phyloP scores from a whole-genome alignment of 768 basidiomycete species.

The Macrolepiota fuliginosa region DNA sequence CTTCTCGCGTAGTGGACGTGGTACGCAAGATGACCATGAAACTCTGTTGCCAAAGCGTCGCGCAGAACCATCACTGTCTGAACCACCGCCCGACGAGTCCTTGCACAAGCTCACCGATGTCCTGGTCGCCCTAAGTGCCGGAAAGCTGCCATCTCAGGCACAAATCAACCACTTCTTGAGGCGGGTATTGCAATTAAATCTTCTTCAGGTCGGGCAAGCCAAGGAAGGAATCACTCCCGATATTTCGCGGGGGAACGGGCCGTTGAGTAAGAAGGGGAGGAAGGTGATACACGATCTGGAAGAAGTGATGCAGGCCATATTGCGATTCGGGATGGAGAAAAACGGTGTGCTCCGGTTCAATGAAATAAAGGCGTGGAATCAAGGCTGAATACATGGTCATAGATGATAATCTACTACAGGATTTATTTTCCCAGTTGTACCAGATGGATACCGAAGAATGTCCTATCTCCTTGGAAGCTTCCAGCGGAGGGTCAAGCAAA shows the following conservation, averaged over 20 bases:
- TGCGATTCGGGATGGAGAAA: constrained; percentile 35
- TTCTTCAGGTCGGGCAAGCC: constrained; percentile 20
- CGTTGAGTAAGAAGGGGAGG: constrained; percentile 26
- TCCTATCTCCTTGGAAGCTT: constrained; percentile 18
- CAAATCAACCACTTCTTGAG: constrained; percentile 29
- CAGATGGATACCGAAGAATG: constrained; percentile 18
- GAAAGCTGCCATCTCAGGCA: constrained; percentile 38
- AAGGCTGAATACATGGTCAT: not conserved
- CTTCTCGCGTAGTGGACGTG: constrained; percentile 13
- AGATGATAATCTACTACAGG: constrained; percentile 38
- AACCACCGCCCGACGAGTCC: not conserved
- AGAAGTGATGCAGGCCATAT: constrained; percentile 27
- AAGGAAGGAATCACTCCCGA: not conserved
- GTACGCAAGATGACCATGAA: constrained; percentile 15
- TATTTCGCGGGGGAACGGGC: constrained; percentile 19
- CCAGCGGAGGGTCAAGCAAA: constrained; percentile 17
- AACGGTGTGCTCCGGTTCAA: constrained; percentile 26
- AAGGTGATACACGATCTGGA: constrained; percentile 26
- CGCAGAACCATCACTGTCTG: not conserved
- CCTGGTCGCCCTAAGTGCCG: constrained; percentile 33
- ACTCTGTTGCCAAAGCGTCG: constrained; percentile 17
- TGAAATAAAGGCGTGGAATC: not conserved
- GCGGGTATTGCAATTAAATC: constrained; percentile 23
- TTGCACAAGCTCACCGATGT: constrained; percentile 28
- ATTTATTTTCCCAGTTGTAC: constrained; percentile 28